Percentiles rank a stretch among this genome's conserved stretches.
Conservation (phyloP, 345 rosid genomes). For the Camelina sativa region DNA sequence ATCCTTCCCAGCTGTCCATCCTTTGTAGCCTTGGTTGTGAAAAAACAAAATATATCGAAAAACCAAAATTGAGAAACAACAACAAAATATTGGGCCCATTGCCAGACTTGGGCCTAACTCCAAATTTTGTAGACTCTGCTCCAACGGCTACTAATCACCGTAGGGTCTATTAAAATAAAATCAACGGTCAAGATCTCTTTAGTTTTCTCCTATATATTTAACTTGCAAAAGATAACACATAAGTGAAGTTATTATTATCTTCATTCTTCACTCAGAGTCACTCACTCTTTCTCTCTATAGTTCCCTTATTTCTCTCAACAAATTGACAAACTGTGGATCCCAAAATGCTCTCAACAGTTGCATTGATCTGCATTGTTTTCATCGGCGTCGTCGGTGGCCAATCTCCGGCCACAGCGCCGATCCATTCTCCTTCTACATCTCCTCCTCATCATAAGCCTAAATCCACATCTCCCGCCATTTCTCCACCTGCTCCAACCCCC, state of each 20-base stretch:
- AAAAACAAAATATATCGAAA: not conserved
- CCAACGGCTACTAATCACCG: slow-evolving; percentile 32
- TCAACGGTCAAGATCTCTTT: slow-evolving; percentile 46
- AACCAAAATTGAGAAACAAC: not conserved
- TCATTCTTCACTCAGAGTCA: slow-evolving; percentile 27
- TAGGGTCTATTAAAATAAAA: slow-evolving; percentile 25
- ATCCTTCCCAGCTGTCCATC: not conserved
- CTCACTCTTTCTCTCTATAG: not conserved
- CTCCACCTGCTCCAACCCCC: slow-evolving; percentile 41
- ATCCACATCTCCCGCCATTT: slow-evolving; percentile 34
- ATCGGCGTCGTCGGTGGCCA: slow-evolving; percentile 36
- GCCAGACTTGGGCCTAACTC: slow-evolving; percentile 4
- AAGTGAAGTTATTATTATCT: not conserved
- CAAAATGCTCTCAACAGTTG: slow-evolving; percentile 27
- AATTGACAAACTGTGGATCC: slow-evolving; percentile 31
- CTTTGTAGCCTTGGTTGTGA: not conserved
- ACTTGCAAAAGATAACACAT: not conserved
- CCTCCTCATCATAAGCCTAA: not conserved
- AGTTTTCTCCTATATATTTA: not conserved
- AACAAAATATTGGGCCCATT: slow-evolving; percentile 10
- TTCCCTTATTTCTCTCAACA: slow-evolving; percentile 32
- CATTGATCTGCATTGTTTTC: slow-evolving; percentile 42
- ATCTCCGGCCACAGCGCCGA: slow-evolving; percentile 34
- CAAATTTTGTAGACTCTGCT: not conserved
- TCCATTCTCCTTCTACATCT: slow-evolving; percentile 17